Conservation (phyloP, 495 filamentous ascomycete species). For the Hypomontagnella monticulosa region DNA sequence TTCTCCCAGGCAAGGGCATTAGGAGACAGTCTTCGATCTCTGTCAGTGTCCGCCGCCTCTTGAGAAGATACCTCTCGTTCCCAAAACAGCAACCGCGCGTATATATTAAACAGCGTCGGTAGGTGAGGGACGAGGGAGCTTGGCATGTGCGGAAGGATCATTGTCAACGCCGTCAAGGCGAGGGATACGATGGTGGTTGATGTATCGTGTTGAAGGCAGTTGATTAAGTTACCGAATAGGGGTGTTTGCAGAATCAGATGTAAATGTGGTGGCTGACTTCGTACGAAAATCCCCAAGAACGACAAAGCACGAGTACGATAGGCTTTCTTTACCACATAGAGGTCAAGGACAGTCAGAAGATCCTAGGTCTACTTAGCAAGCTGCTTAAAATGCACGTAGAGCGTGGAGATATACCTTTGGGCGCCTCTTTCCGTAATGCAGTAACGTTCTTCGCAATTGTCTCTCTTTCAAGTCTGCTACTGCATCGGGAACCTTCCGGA, state of each 20-base stretch:
- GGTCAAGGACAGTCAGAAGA: conserved; percentile 67
- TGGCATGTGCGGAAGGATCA: conserved; percentile 80
- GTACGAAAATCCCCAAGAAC: conserved; percentile 71
- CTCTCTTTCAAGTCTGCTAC: conserved; percentile 63
- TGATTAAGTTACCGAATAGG: conserved; percentile 71
- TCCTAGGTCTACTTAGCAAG: conserved; percentile 55
- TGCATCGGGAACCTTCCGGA: conserved; percentile 51
- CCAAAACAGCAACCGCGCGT: conserved; percentile 78
- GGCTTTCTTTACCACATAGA: conserved; percentile 66
- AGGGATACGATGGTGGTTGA: conserved; percentile 73
- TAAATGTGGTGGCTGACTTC: conserved; percentile 74
- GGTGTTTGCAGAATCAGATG: conserved; percentile 73
- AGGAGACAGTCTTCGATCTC: conserved; percentile 40
- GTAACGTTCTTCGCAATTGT: conserved; percentile 61
- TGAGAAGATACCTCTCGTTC: conserved; percentile 60
- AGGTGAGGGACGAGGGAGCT: conserved; percentile 69
- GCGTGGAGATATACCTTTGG: conserved; percentile 64
- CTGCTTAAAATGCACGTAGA: neutral
- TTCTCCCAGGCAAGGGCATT: conserved; percentile 65
- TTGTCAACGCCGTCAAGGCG: conserved; percentile 72
- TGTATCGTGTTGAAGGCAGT: conserved; percentile 75
- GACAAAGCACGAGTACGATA: conserved; percentile 66
- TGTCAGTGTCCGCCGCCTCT: conserved; percentile 43
- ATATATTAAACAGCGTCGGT: conserved; percentile 77
- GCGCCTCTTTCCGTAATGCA: conserved; percentile 70